A percentile compares a stretch with the other conserved stretches of the same genome.
Evolutionary conservation across 768 basidiomycete genomes (phyloP).

Genomic region (Suillus fuscotomentosus): DNA sequence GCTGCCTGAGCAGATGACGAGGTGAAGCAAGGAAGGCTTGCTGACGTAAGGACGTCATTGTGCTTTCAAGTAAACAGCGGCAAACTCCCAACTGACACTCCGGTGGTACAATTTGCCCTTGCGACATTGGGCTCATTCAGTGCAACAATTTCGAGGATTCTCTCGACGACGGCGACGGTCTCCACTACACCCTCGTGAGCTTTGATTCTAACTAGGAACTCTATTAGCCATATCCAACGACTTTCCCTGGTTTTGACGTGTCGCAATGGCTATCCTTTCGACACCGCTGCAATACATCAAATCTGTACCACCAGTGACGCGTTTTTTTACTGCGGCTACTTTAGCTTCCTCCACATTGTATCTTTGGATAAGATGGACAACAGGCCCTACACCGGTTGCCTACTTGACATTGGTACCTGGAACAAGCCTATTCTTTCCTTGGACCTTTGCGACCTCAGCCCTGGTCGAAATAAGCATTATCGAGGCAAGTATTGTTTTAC

Average conservation of each 20-base stretch:
- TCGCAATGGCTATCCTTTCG: slow-evolving; percentile 70
- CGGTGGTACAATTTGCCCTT: neutral
- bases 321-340: slow-evolving; percentile 64
- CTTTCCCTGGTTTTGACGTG: neutral
- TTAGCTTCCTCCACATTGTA: slow-evolving; percentile 57
- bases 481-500: slow-evolving; percentile 58
- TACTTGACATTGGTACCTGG: slow-evolving; percentile 85
- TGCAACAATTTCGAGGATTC: slow-evolving; percentile 1
- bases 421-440: slow-evolving; percentile 79
- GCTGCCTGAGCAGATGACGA: slow-evolving; percentile 17
- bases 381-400: slow-evolving; percentile 43
- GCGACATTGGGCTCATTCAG: slow-evolving; percentile 1
- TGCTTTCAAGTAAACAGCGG: slow-evolving; percentile 19
- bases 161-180: neutral
- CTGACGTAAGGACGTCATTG: slow-evolving; percentile 30
- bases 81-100: slow-evolving; percentile 16
- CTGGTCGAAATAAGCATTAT: slow-evolving; percentile 82
- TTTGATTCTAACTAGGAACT: neutral
- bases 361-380: slow-evolving; percentile 62
- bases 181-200: neutral
- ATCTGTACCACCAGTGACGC: slow-evolving; percentile 79
- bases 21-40: slow-evolving; percentile 12
- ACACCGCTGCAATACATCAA: slow-evolving; percentile 67
- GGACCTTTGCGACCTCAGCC: slow-evolving; percentile 89
- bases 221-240: neutral